These are phyloP conservation scores for Crithidia thermophila DNA, from an alignment of 208 protist species.

Conservation along the genomic window DNA sequence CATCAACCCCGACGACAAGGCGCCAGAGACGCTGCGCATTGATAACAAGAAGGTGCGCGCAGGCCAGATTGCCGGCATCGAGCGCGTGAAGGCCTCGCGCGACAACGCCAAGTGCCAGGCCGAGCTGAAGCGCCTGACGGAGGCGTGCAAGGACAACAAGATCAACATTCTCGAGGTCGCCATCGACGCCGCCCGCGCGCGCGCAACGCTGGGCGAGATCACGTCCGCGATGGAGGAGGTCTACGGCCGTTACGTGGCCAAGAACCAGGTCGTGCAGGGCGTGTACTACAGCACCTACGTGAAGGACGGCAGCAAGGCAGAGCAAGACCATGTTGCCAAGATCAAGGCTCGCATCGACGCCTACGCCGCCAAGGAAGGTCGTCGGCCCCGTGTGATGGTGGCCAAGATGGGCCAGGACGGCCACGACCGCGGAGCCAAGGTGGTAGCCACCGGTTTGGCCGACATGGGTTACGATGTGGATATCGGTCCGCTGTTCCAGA, in stretches of 20 bases:
- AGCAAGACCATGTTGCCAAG: slow-evolving; percentile 39
- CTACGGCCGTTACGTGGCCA: slow-evolving; percentile 75
- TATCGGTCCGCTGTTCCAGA: slow-evolving; percentile 93
- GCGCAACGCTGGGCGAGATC: slow-evolving; percentile 96
- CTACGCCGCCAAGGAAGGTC: slow-evolving; percentile 82
- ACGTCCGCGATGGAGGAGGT: slow-evolving; percentile 85
- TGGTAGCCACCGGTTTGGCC: slow-evolving; percentile 95
- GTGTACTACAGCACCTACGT: slow-evolving; percentile 83
- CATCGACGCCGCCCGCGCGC: slow-evolving; percentile 86
- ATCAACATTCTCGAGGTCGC: slow-evolving; percentile 90
- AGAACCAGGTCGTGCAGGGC: slow-evolving; percentile 73
- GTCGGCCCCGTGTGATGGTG: slow-evolving; percentile 95
- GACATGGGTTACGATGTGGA: slow-evolving; percentile 98
- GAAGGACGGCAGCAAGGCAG: slow-evolving; percentile 33
- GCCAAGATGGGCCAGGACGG: slow-evolving; percentile 98
- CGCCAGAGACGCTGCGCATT: slow-evolving; percentile 85
- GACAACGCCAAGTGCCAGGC: slow-evolving; percentile 52
- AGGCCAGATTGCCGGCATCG: slow-evolving; percentile 69
- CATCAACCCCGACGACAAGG: slow-evolving; percentile 56
- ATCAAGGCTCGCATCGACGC: slow-evolving; percentile 58
- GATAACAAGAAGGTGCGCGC: slow-evolving; percentile 90
- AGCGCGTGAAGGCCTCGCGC: slow-evolving; percentile 61
- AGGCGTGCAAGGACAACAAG: slow-evolving; percentile 61
- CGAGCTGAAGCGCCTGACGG: slow-evolving; percentile 73
- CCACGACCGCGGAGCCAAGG: slow-evolving; percentile 96